A percentile compares a stretch with the other conserved stretches of the same genome.
Evolutionary conservation across 2,329 filamentous ascomycete genomes (phyloP).

Genomic region (Ceratocystis colombiana): DNA sequence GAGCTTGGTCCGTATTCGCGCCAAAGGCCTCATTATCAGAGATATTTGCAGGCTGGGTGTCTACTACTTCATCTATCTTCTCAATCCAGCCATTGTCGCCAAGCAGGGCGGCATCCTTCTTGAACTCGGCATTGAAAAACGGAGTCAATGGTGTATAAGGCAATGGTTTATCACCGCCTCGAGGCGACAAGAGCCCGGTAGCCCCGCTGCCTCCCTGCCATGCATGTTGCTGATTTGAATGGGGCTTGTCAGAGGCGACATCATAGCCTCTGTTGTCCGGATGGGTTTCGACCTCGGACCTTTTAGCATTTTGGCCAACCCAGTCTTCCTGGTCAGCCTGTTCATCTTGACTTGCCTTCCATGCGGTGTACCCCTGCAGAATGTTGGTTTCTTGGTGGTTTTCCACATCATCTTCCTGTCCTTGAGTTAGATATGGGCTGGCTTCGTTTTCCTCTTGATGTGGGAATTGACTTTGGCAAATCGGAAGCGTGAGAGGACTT

Average conservation of each 20-base stretch:
- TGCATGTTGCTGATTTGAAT: not conserved
- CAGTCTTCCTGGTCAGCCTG: not conserved
- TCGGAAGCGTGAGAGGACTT: constrained; percentile 28
- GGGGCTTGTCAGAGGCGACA: not conserved
- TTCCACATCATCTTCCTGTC: not conserved
- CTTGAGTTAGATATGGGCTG: not conserved
- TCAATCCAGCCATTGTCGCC: constrained; percentile 50
- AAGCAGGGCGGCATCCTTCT: constrained; percentile 44
- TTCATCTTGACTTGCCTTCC: constrained; percentile 15
- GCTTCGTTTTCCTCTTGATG: not conserved
- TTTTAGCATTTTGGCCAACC: not conserved
- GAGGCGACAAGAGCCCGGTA: not conserved
- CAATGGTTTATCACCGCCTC: constrained; percentile 6
- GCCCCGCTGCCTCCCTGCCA: not conserved
- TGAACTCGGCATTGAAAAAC: constrained; percentile 36
- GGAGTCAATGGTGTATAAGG: constrained; percentile 38
- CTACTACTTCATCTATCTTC: constrained; percentile 31
- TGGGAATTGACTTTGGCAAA: not conserved
- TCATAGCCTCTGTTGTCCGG: not conserved
- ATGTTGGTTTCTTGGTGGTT: constrained; percentile 11
- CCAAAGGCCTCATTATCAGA: not conserved
- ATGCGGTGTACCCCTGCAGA: constrained; percentile 19
- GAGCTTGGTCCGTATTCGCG: not conserved
- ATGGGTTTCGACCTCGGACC: not conserved
- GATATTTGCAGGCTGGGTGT: not conserved